Evolutionary conservation across 805 yeast genomes (phyloP).

Genomic region (Groenewaldozyma tartarivorans): DNA sequence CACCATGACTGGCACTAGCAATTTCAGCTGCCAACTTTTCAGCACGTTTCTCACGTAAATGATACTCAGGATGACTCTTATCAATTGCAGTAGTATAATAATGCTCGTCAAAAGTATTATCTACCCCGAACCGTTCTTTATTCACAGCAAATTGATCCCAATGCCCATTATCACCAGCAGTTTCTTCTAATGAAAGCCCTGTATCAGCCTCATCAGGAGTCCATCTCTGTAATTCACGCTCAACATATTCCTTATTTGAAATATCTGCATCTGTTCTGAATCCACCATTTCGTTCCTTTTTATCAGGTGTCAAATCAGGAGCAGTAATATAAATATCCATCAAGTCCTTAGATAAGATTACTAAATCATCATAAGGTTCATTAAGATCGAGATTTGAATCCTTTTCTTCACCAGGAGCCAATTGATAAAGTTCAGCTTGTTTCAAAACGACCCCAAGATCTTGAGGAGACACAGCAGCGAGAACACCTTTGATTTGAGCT

Average conservation of each 20-base stretch:
- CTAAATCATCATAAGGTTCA: slow-evolving; percentile 31
- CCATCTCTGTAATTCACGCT: slow-evolving; percentile 80
- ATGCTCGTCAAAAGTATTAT: slow-evolving; percentile 74
- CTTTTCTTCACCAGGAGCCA: slow-evolving; percentile 28
- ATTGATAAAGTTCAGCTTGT: slow-evolving; percentile 36
- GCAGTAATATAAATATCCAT: slow-evolving; percentile 38
- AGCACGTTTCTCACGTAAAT: slow-evolving; percentile 56
- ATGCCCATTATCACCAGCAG: slow-evolving; percentile 18
- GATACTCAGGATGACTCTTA: slow-evolving; percentile 63
- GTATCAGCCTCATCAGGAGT: slow-evolving; percentile 50
- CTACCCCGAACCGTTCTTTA: slow-evolving; percentile 79
- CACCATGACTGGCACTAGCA: slow-evolving; percentile 51
- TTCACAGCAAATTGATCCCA: slow-evolving; percentile 98
- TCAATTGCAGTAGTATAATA: slow-evolving; percentile 75
- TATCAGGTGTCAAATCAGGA: slow-evolving; percentile 29
- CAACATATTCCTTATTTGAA: slow-evolving; percentile 37
- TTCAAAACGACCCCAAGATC: slow-evolving; percentile 50
- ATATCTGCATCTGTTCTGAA: slow-evolving; percentile 87
- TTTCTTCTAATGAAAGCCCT: slow-evolving; percentile 28
- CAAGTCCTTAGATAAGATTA: slow-evolving; percentile 42
- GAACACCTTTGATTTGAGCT: slow-evolving; percentile 46
- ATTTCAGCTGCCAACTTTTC: slow-evolving; percentile 76
- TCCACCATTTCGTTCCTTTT: slow-evolving; percentile 11
- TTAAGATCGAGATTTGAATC: slow-evolving; percentile 19
- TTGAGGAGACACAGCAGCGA: slow-evolving; percentile 36